These are phyloP conservation scores for Trypanosoma rangeli DNA, from an alignment of 208 protist genomes.

Conservation along the genomic window DNA sequence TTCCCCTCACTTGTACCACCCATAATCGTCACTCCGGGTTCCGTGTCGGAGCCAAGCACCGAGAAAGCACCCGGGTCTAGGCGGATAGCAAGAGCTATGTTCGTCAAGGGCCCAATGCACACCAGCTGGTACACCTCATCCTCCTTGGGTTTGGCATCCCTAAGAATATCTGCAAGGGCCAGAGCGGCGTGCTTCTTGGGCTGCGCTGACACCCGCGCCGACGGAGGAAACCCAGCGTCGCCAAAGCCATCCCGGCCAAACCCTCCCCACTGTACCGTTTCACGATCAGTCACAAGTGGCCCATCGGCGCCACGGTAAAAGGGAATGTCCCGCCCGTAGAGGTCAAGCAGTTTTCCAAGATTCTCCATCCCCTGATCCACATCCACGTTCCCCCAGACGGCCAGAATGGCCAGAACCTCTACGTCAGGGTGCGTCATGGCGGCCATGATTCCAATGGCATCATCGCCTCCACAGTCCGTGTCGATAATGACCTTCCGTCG, in stretches of 20 bases:
- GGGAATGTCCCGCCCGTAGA: conserved; percentile 70
- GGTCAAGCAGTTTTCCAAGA: conserved; percentile 73
- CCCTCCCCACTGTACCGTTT: conserved; percentile 77
- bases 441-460: conserved; percentile 83
- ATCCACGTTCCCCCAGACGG: conserved; percentile 83
- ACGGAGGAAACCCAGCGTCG: conserved; percentile 60
- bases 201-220: conserved; percentile 35
- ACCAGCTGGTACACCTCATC: conserved; percentile 68
- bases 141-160: conserved; percentile 28
- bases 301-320: conserved; percentile 64
- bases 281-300: conserved; percentile 60
- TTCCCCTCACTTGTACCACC: conserved; percentile 71
- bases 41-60: conserved; percentile 63
- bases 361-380: conserved; percentile 80
- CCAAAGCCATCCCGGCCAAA: conserved; percentile 82
- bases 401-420: conserved; percentile 68
- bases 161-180: conserved; percentile 63
- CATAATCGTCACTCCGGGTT: conserved; percentile 76
- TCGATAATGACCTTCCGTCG: conserved; percentile 84
- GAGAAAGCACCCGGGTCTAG: conserved; percentile 50
- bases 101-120: conserved; percentile 73
- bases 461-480: conserved; percentile 82
- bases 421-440: conserved; percentile 72
- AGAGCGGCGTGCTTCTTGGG: conserved; percentile 52
- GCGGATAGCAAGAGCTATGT: conserved; percentile 74